A percentile compares a stretch with the other conserved stretches of the same genome.
These are phyloP conservation scores for Volutella citrinella DNA, from an alignment of 2,329 filamentous ascomycete genomes.

Conservation along the genomic window DNA sequence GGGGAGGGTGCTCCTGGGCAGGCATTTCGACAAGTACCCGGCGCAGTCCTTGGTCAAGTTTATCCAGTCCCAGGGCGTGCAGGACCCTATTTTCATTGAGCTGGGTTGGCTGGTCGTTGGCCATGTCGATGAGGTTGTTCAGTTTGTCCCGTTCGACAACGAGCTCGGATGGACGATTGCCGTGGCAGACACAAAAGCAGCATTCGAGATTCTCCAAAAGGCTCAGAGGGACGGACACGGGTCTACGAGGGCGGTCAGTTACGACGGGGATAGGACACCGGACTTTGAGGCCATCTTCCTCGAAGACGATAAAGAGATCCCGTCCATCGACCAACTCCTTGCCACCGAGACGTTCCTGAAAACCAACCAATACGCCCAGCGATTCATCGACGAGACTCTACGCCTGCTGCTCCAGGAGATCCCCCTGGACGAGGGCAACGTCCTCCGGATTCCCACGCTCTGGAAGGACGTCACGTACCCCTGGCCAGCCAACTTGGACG, in stretches of 20 bases:
- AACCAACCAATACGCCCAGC: slow-evolving; percentile 4
- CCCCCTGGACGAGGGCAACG: slow-evolving; percentile 16
- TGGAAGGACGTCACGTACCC: slow-evolving; percentile 8
- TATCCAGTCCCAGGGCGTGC: slow-evolving; percentile 30
- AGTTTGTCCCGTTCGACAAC: slow-evolving; percentile 25
- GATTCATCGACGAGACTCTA: slow-evolving; percentile 18
- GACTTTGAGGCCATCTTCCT: slow-evolving; percentile 6
- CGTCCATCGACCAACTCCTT: slow-evolving; percentile 13
- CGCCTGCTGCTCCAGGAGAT: slow-evolving; percentile 19
- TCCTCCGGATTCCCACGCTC: slow-evolving; percentile 21
- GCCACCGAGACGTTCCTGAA: slow-evolving; percentile 8
- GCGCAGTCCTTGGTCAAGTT: slow-evolving; percentile 23
- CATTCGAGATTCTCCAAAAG: slow-evolving; percentile 21
- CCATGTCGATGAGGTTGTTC: slow-evolving; percentile 27
- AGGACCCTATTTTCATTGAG: slow-evolving; percentile 32
- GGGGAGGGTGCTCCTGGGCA: slow-evolving; percentile 20
- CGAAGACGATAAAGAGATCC: slow-evolving; percentile 4
- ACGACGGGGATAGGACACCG: slow-evolving; percentile 4
- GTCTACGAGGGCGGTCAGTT: slow-evolving; percentile 1
- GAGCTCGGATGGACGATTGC: slow-evolving; percentile 24
- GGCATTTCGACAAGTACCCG: slow-evolving; percentile 1
- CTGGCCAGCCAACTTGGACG: slow-evolving; percentile 2
- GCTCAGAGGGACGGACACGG: slow-evolving; percentile 24
- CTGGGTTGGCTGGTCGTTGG: slow-evolving; percentile 23
- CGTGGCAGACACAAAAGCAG: slow-evolving; percentile 20